These are phyloP conservation scores for Primulina tabacum DNA, from an alignment of 257 asterid species.

Conservation along the genomic window DNA sequence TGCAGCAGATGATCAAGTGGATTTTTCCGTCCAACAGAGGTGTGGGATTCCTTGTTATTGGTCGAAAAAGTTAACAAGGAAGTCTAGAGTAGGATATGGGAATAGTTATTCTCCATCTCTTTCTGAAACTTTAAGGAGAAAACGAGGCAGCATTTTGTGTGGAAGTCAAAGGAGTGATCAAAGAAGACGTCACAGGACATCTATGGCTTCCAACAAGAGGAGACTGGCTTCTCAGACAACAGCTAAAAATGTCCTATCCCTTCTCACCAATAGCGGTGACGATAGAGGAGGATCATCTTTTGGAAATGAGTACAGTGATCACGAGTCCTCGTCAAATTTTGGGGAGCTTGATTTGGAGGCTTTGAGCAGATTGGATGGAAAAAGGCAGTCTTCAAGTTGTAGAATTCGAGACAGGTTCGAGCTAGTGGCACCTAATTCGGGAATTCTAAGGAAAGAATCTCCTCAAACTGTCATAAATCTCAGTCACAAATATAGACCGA, in stretches of 20 bases:
- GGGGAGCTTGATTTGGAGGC: conserved; percentile 93
- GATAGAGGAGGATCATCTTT: conserved; percentile 50
- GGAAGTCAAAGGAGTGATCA: conserved; percentile 53
- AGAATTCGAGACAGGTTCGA: conserved; percentile 73
- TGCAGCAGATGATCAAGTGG: conserved; percentile 72
- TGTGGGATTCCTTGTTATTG: conserved; percentile 96
- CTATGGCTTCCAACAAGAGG: conserved; percentile 58
- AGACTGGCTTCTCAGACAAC: conserved; percentile 45
- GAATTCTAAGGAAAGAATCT: conserved; percentile 46
- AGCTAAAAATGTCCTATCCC: conserved; percentile 62
- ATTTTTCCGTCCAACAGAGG: conserved; percentile 72
- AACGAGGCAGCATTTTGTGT: conserved; percentile 69
- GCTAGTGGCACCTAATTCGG: conserved; percentile 45
- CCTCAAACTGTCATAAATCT: conserved; percentile 67
- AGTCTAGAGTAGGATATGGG: conserved; percentile 62
- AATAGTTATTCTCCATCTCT: conserved; percentile 83
- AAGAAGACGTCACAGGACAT: conserved; percentile 49
- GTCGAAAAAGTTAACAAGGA: conserved; percentile 90
- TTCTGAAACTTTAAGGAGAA: conserved; percentile 86
- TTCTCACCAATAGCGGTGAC: conserved; percentile 49
- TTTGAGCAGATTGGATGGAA: conserved; percentile 72
- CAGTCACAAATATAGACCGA: conserved; percentile 82
- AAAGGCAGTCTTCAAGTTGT: conserved; percentile 81
- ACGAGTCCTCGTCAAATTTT: conserved; percentile 65
- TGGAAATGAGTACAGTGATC: conserved; percentile 51